A percentile compares a stretch with the other conserved stretches of the same genome.
Evolutionary conservation across 2,329 filamentous ascomycete species (phyloP).

Genomic region (Aspergillus alliaceus): DNA sequence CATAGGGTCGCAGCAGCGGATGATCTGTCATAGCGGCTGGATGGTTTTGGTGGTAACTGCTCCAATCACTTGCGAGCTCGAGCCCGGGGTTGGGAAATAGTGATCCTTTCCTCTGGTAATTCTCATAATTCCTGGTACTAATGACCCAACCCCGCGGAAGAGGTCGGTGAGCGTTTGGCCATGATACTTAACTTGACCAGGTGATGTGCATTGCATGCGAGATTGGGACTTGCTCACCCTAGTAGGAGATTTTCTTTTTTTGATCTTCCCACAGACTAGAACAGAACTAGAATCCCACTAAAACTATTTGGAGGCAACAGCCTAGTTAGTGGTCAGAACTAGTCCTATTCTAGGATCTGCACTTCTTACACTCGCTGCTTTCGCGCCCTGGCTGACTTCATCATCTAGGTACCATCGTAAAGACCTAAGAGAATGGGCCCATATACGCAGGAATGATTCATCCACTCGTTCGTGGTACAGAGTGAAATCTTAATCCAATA

Average conservation of each 20-base stretch:
- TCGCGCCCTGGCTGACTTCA: not conserved
- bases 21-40: conserved; percentile 12
- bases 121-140: not conserved
- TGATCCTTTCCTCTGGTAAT: not conserved
- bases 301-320: not conserved
- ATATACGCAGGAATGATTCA: not conserved
- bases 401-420: not conserved
- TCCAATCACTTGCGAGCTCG: conserved; percentile 1
- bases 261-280: not conserved
- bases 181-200: conserved; percentile 11
- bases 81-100: not conserved
- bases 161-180: not conserved
- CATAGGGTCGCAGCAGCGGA: conserved; percentile 10
- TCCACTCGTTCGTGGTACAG: not conserved
- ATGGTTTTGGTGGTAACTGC: not conserved
- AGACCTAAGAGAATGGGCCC: not conserved
- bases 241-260: not conserved
- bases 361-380: not conserved
- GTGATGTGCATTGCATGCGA: conserved; percentile 21
- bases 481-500: not conserved
- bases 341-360: not conserved
- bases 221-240: not conserved
- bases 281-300: not conserved
- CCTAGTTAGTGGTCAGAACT: not conserved
- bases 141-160: not conserved